phyloP scores from a whole-genome alignment of 192 early-diverging fungal species.

The Backusella sp. region DNA sequence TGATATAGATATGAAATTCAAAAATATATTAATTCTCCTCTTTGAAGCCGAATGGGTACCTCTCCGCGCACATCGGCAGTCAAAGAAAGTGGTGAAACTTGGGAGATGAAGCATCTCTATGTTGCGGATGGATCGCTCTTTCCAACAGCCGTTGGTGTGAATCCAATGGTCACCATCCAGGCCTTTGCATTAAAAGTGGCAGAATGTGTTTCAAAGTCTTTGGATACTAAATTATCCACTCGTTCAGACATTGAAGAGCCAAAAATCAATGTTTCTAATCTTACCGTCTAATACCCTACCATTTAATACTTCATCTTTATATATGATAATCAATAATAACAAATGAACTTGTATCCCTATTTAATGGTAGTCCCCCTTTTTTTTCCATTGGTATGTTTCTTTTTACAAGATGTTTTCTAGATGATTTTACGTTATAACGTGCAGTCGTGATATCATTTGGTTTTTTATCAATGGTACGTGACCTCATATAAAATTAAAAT shows the following conservation, averaged over 20 bases:
- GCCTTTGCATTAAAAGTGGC: constrained; percentile 34
- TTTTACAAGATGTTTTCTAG: background rate
- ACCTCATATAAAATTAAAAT: background rate
- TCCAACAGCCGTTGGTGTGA: constrained; percentile 69
- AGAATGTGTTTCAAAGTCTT: background rate
- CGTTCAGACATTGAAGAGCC: background rate
- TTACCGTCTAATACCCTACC: background rate
- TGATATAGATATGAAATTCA: background rate
- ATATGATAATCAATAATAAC: background rate
- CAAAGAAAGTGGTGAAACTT: constrained; percentile 63
- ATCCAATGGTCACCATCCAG: constrained; percentile 53
- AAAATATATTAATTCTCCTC: background rate
- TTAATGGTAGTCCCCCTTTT: background rate
- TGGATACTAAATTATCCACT: background rate
- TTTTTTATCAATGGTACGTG: background rate
- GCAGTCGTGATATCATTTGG: background rate
- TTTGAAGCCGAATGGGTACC: constrained; percentile 55
- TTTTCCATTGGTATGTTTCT: background rate
- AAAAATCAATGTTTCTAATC: background rate
- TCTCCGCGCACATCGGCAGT: constrained; percentile 48
- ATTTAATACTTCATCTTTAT: background rate
- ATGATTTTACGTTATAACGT: background rate
- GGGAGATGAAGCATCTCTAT: constrained; percentile 65
- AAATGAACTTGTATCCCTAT: background rate
- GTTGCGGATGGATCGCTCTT: constrained; percentile 68